Evolutionary conservation across 225 moss, liverwort and hornwort species (phyloP), one percentile per base, ranked within the genome.

Genomic region (Bryoerythrophyllum caledonicum): DNA sequence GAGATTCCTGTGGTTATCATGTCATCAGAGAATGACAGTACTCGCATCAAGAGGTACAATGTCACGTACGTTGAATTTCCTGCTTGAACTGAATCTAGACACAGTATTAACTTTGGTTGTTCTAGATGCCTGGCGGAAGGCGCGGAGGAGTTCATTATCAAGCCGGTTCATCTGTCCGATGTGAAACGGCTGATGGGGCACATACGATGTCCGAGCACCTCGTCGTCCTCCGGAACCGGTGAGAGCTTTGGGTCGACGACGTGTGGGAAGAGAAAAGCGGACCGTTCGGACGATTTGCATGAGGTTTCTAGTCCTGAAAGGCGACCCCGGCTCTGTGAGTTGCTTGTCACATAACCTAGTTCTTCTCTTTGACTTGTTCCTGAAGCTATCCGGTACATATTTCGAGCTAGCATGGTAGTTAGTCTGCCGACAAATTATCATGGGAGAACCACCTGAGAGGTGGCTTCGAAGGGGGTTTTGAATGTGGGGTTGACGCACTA

Each of bases 1-100:
- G 81, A 89, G 55, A 78, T 91, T 30, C 93, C 93, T 13, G 93
- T 93, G 2, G 87, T 93, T n/a, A 70, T 93, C 14, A 91, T 93
- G 87, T 93, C 93, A 3, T 93, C 93, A 16, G 93, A 93, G 76
- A 93, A 93, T 59, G 79, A 78, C 8, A 78, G 85, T 4, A 63
- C 67, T 26, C 89, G 90, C 76, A 91, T 93, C 27, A 70, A 81
- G 59, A 90, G 86, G 93, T 93, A n/a, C n/a, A n/a, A 19, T 21
- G 10, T 20, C 28, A n/a, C 26, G 3, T 59, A 12, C 27, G 55
- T 44, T 19, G 13, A 32, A 21, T 49, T 16, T n/a, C 11, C n/a
- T 68, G 53, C 34, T 41, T 71, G 58, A 41, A 40, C 11, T 49
- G 26, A 4, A 27, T 21, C 51, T 0, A 2, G 6, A 28, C 11